Evolutionary conservation across 345 rosid genomes (phyloP), one percentile per base, ranked within the genome.

Genomic region (Lumnitzera racemosa): DNA sequence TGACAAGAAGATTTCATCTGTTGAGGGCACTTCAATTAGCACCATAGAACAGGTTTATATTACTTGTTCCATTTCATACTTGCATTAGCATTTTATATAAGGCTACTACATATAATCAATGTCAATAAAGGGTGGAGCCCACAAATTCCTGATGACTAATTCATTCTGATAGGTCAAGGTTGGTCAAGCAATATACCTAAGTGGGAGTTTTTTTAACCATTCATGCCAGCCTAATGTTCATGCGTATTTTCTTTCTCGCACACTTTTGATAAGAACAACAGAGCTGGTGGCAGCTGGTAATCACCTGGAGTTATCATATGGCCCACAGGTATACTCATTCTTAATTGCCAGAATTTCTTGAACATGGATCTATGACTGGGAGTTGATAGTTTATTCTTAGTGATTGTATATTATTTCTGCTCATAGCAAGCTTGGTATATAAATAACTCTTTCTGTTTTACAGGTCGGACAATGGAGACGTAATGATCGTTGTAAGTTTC

Each of bases 171-270:
- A 87, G 88, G 81, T 84, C 64, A 78, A 83, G 64, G 91, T 83
- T 64, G 98, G 95, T 53, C 96, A 80, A 64, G 98, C 96, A 59
- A 76, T 91, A 54, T 91, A 83, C 63, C 63, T 46, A 61, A 70
- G 68, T 61, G 98, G 86, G 68, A 88, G 95, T 68, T 58, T 84
- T 76, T 88, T 86, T 83, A 91, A 88, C 70, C 98, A 91, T 76
- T 88, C 95, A 63, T 91, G 98, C 83, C 70, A 55, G 77, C 96
- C 98, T 63, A 91, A 88, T 56, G 72, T 91, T 71, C 89, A 91
- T 64, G 85, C 87, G 57, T 91, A 88, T 72, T 91, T 88, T 78
- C 78, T 86, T 62, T 86, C 96, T 13, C 95, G 90, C 55, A 76
- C 82, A 49, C 87, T 91, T 48, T 57, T 78, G 29, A 69, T 88